phyloP scores from a whole-genome alignment of 805 yeast genomes.

The Yamadazyma insecticola region DNA sequence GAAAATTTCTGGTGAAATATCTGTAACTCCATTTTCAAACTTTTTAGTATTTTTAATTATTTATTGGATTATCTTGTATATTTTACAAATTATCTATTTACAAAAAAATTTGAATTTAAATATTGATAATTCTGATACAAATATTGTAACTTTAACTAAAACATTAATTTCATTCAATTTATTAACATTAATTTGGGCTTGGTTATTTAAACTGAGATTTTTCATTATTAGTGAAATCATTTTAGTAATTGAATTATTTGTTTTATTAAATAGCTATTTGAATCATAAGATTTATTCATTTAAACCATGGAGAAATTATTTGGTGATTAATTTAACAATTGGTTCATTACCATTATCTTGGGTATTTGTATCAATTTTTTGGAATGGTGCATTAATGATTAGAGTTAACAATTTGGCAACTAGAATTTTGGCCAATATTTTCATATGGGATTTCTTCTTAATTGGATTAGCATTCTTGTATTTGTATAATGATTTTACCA shows the following conservation, averaged over 20 bases:
- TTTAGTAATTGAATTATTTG: conserved; percentile 54
- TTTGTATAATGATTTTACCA: conserved; percentile 63
- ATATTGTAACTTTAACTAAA: conserved; percentile 14
- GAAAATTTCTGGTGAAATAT: conserved; percentile 46
- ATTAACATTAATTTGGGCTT: conserved; percentile 58
- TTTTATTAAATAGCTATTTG: conserved; percentile 52
- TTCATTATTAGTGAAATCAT: conserved; percentile 58
- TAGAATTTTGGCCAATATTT: conserved; percentile 64
- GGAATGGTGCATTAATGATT: conserved; percentile 81
- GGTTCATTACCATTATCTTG: conserved; percentile 72
- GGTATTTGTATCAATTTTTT: conserved; percentile 68
- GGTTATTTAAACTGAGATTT: conserved; percentile 54
- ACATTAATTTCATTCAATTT: conserved; percentile 64
- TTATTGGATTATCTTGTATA: conserved; percentile 55
- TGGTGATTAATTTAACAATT: conserved; percentile 59
- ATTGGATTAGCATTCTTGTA: conserved; percentile 57
- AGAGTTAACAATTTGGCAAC: conserved; percentile 58
- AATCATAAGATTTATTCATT: conserved; percentile 56
- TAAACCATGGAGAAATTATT: conserved; percentile 47
- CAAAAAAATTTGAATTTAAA: conserved; percentile 8
- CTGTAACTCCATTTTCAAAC: conserved; percentile 70
- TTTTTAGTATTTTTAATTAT: conserved; percentile 43
- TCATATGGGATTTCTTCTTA: conserved; percentile 73
- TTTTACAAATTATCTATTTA: conserved; percentile 51
- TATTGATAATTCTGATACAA: conserved; percentile 10